phyloP scores from a whole-genome alignment of 108 stramenopile genomes.

The Cyclostephanos invisitatus region DNA sequence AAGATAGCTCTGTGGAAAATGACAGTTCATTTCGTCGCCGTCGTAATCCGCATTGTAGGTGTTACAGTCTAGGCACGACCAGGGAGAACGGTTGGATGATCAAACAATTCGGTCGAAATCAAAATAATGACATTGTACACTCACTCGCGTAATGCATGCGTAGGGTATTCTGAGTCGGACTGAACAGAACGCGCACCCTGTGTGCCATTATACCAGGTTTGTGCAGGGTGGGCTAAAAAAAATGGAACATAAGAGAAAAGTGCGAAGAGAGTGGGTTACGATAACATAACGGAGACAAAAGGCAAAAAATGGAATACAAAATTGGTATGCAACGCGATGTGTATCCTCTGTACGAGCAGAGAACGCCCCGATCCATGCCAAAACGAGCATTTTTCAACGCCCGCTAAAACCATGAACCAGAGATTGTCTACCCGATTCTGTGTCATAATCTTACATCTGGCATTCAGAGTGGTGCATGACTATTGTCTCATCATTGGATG shows the following conservation, averaged over 20 bases:
- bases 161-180: slow-evolving; percentile 92
- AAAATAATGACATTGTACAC: slow-evolving; percentile 9
- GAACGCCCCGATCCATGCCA: slow-evolving; percentile 27
- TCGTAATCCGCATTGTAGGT: slow-evolving; percentile 99
- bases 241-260: slow-evolving; percentile 16
- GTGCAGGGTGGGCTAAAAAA: slow-evolving; percentile 95
- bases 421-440: slow-evolving; percentile 41
- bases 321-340: slow-evolving; percentile 3
- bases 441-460: slow-evolving; percentile 85
- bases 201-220: slow-evolving; percentile 99
- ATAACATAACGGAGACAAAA: not conserved
- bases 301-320: slow-evolving; percentile 6
- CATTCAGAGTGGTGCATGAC: slow-evolving; percentile 95
- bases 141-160: slow-evolving; percentile 99
- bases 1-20: slow-evolving; percentile 97
- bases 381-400: slow-evolving; percentile 73
- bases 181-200: slow-evolving; percentile 92
- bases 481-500: slow-evolving; percentile 71
- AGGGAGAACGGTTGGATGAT: not conserved
- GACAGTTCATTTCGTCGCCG: slow-evolving; percentile 99
- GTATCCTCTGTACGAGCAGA: slow-evolving; percentile 60
- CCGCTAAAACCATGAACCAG: slow-evolving; percentile 21
- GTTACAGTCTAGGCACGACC: slow-evolving; percentile 84
- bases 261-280: not conserved
- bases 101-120: slow-evolving; percentile 1